Percentiles rank a stretch among this genome's conserved stretches.
Conservation (phyloP, 1,139 yeast species). For the Magnusiomyces tetraspermus region DNA sequence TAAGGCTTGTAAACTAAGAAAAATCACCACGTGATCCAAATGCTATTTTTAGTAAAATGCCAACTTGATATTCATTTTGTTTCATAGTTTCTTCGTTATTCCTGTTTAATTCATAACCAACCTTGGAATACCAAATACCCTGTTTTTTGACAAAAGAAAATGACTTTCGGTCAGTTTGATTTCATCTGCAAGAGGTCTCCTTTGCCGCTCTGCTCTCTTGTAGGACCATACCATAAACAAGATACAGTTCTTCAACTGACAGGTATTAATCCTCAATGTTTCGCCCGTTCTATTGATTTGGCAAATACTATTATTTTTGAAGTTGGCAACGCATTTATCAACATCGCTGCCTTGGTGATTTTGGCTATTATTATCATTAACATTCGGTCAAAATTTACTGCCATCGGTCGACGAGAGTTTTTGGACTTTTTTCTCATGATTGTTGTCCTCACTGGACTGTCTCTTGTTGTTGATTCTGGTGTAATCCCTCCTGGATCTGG, state of each 20-base stretch:
- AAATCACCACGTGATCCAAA: too few relatives aligned
- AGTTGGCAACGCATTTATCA: constrained; percentile 77
- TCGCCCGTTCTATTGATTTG: constrained; percentile 73
- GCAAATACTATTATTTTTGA: constrained; percentile 90
- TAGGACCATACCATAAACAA: constrained; percentile 36
- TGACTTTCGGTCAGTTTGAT: constrained; percentile 59
- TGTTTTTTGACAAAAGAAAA: too few relatives aligned
- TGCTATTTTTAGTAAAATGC: too few relatives aligned
- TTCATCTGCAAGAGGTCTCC: constrained; percentile 58
- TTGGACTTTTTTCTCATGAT: constrained; percentile 58
- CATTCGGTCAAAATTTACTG: constrained; percentile 77
- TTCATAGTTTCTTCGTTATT: too few relatives aligned
- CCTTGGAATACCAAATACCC: too few relatives aligned
- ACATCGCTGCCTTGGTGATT: constrained; percentile 61
- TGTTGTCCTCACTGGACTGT: constrained; percentile 48
- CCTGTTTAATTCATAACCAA: too few relatives aligned
- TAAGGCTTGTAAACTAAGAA: too few relatives aligned
- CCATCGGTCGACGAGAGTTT: constrained; percentile 87
- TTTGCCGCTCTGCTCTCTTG: constrained; percentile 67
- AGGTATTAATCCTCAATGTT: constrained; percentile 71
- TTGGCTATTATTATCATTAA: constrained; percentile 66
- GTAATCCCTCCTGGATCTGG: constrained; percentile 77
- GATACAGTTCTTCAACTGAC: constrained; percentile 15
- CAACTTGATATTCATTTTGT: too few relatives aligned
- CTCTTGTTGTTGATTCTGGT: constrained; percentile 81